Conservation (phyloP, 257 asterid species). For the Nyctanthes arbortristis region DNA sequence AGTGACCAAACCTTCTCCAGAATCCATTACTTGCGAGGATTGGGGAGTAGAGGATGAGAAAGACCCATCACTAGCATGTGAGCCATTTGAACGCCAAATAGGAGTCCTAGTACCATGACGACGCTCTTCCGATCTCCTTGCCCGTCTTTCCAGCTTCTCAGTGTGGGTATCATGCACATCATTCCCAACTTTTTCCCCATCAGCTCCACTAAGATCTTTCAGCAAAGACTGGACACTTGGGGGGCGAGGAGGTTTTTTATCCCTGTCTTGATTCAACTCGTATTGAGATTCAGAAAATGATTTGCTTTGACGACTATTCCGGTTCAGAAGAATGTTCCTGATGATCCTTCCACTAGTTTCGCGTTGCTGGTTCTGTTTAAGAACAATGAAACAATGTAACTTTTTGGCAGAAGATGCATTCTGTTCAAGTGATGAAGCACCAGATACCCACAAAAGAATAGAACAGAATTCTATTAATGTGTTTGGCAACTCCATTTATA, state of each 20-base stretch:
- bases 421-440: slow-evolving; percentile 43
- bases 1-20: slow-evolving; percentile 58
- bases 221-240: slow-evolving; percentile 53
- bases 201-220: slow-evolving; percentile 50
- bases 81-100: slow-evolving; percentile 73
- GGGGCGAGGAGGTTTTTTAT: slow-evolving; percentile 78
- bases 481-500: too few species aligned
- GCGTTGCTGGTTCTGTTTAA: slow-evolving; percentile 63
- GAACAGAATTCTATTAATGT: neutral
- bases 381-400: slow-evolving; percentile 37
- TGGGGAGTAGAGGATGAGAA: slow-evolving; percentile 63
- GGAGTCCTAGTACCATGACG: slow-evolving; percentile 96
- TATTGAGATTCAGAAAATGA: slow-evolving; percentile 42
- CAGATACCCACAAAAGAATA: slow-evolving; percentile 34
- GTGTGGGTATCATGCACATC: slow-evolving; percentile 39
- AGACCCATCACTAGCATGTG: slow-evolving; percentile 67
- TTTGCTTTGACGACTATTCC: slow-evolving; percentile 61
- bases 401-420: slow-evolving; percentile 45
- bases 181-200: slow-evolving; percentile 52
- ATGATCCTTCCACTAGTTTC: slow-evolving; percentile 84
- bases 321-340: slow-evolving; percentile 66
- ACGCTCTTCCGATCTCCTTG: slow-evolving; percentile 80
- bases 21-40: slow-evolving; percentile 50
- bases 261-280: slow-evolving; percentile 61
- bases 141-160: slow-evolving; percentile 66